Evolutionary conservation across 768 basidiomycete species (phyloP).

Genomic region (Cytidiella melzeri): DNA sequence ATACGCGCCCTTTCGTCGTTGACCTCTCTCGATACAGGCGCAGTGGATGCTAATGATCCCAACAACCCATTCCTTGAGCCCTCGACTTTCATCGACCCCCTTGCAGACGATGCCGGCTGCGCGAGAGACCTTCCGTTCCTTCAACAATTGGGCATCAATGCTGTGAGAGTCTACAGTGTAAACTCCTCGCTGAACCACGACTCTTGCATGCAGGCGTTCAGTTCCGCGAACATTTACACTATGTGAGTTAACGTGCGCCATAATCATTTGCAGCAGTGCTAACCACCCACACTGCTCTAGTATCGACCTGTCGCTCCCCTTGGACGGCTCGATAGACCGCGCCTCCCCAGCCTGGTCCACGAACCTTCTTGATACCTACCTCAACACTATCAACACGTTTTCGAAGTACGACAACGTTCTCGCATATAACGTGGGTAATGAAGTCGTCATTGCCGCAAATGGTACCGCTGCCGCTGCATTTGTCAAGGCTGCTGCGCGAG

Average conservation of each 20-base stretch:
- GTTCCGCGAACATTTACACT: constrained; percentile 78
- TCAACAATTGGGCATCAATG: constrained; percentile 70
- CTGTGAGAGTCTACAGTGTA: constrained; percentile 83
- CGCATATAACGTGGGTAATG: constrained; percentile 89
- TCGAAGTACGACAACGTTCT: constrained; percentile 85
- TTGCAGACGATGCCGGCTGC: constrained; percentile 63
- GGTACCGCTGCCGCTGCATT: constrained; percentile 65
- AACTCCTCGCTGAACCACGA: constrained; percentile 81
- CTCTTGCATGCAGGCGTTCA: constrained; percentile 74
- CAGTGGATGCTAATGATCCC: constrained; percentile 30
- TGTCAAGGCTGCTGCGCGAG: constrained; percentile 88
- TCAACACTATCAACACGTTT: constrained; percentile 72
- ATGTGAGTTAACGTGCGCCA: constrained; percentile 50
- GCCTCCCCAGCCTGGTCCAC: constrained; percentile 70
- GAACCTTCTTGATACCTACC: constrained; percentile 73
- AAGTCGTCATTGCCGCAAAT: constrained; percentile 51
- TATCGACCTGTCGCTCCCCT: constrained; percentile 79
- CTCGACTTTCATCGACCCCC: constrained; percentile 73
- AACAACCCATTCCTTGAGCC: constrained; percentile 68
- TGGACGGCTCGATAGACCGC: constrained; percentile 83
- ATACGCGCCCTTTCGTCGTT: neutral
- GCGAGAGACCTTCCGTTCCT: constrained; percentile 75
- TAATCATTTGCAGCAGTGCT: constrained; percentile 8
- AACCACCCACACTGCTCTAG: constrained; percentile 36
- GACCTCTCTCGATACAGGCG: constrained; percentile 23